Evolutionary conservation across 2,329 filamentous ascomycete species (phyloP).

Genomic region (Hypoxylon sp.): DNA sequence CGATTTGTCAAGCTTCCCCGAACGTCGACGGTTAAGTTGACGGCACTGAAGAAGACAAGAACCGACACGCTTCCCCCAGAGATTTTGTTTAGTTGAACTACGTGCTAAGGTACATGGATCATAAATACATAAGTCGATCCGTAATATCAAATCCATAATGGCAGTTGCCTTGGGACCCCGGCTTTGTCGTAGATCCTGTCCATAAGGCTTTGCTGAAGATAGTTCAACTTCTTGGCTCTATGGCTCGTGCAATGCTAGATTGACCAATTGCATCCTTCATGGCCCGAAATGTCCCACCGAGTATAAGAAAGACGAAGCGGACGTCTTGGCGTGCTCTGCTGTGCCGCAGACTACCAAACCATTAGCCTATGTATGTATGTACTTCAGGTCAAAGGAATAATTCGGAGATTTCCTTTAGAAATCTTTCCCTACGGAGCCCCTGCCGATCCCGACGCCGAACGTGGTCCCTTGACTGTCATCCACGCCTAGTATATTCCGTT

Average conservation of each 20-base stretch:
- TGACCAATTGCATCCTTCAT: conserved; percentile 2
- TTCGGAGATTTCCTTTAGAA: background rate
- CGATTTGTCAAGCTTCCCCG: background rate
- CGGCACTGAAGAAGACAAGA: background rate
- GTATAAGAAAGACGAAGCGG: background rate
- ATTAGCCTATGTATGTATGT: no score
- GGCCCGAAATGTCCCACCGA: background rate
- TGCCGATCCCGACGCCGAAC: background rate
- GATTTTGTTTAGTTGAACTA: background rate
- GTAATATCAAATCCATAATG: background rate
- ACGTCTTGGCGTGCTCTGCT: conserved; percentile 3
- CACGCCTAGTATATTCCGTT: background rate
- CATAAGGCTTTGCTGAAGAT: background rate
- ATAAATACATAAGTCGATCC: background rate
- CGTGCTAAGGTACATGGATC: background rate
- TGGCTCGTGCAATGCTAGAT: conserved; percentile 12
- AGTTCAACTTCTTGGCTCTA: background rate
- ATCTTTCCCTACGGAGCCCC: background rate
- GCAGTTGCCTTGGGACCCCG: background rate
- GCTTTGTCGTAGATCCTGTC: background rate
- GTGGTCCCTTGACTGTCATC: background rate
- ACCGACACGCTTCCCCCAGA: background rate
- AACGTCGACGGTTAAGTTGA: background rate
- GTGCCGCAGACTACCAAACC: conserved; percentile 1
- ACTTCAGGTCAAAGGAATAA: conserved; percentile 1